phyloP scores from a whole-genome alignment of 2,329 filamentous ascomycete species.

The Byssoonygena ceratinophila region DNA sequence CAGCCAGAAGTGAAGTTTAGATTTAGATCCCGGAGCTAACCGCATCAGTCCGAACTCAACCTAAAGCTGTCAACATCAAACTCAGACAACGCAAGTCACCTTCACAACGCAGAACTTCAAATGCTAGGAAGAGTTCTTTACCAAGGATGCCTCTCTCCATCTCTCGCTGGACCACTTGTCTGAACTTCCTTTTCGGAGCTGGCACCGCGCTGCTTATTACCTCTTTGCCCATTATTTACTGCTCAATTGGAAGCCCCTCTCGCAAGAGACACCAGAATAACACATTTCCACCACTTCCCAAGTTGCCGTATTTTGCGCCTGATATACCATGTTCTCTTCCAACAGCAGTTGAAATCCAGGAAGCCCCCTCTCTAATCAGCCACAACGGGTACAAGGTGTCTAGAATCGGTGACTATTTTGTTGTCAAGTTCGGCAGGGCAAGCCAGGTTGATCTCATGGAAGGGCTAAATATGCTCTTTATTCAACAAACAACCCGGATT shows the following conservation, averaged over 20 bases:
- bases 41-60: too few relatives aligned
- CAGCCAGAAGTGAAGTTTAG: too few relatives aligned
- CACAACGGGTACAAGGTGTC: constrained; percentile 19
- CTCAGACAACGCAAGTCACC: too few relatives aligned
- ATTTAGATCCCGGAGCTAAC: too few relatives aligned
- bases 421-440: constrained; percentile 22
- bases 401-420: constrained; percentile 18
- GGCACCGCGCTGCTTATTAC: constrained; percentile 4
- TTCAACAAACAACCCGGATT: constrained; percentile 20
- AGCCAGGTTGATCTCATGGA: constrained; percentile 21
- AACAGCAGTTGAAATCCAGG: constrained; percentile 19
- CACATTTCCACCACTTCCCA: constrained; percentile 1
- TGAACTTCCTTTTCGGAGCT: not conserved
- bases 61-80: too few relatives aligned
- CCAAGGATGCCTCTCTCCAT: constrained; percentile 1
- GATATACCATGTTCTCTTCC: constrained; percentile 19
- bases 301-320: constrained; percentile 18
- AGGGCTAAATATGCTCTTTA: constrained; percentile 28
- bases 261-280: not conserved
- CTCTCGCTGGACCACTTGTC: constrained; percentile 3
- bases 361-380: constrained; percentile 14
- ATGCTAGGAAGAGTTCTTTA: too few relatives aligned
- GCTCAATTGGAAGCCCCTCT: not conserved
- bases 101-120: too few relatives aligned
- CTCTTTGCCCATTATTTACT: constrained; percentile 4